These are phyloP conservation scores for Nannochloropsis salina DNA, from an alignment of 108 stramenopile genomes.

Conservation along the genomic window DNA sequence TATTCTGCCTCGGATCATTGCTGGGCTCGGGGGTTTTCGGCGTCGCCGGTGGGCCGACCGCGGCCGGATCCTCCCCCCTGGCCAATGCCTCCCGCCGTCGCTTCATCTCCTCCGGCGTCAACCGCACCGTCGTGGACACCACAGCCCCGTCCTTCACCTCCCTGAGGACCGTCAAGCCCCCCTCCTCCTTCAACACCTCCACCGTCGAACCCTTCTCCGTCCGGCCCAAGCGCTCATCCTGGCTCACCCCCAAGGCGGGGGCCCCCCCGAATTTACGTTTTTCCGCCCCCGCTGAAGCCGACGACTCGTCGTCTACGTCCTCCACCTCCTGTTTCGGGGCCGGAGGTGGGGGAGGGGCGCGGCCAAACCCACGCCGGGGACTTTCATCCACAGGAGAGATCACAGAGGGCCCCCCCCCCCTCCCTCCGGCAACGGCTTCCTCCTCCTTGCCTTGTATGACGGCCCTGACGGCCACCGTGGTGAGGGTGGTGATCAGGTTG, in stretches of 20 bases:
- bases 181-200: background rate
- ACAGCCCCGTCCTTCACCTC: background rate
- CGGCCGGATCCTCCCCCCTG: background rate
- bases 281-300: background rate
- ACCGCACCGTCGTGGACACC: slow-evolving; percentile 1
- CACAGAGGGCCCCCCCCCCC: background rate
- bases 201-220: background rate
- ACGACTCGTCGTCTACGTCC: background rate
- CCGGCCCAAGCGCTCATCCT: background rate
- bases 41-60: background rate
- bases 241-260: background rate
- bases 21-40: background rate
- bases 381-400: background rate
- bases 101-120: slow-evolving; percentile 14
- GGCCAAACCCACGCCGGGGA: background rate
- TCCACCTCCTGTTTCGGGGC: background rate
- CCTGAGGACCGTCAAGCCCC: background rate
- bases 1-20: slow-evolving; percentile 15
- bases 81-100: background rate
- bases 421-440: background rate
- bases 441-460: background rate
- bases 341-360: background rate
- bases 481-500: slow-evolving; percentile 81
- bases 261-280: background rate
- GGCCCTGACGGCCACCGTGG: slow-evolving; percentile 50